A percentile compares a stretch with the other conserved stretches of the same genome.
phyloP scores from a whole-genome alignment of 768 basidiomycete species.

The Phanerodontia chrysosporium region DNA sequence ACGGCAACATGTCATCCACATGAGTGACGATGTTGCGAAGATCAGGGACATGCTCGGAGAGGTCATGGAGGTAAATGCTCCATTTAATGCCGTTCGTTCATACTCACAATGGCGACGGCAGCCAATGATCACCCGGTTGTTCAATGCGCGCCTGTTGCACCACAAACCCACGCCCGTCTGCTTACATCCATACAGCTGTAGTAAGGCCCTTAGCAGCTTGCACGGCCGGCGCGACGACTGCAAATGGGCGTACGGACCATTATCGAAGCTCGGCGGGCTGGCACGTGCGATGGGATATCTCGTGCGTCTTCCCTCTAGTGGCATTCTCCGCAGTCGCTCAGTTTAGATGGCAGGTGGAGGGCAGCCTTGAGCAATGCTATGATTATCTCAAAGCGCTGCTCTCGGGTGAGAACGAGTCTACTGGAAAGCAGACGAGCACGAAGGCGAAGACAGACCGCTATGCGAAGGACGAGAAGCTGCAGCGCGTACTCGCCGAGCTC shows the following conservation, averaged over 20 bases:
- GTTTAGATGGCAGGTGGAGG: constrained; percentile 60
- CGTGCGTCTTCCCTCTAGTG: constrained; percentile 38
- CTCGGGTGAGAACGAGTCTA: constrained; percentile 32
- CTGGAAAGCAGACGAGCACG: constrained; percentile 32
- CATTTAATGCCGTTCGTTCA: background rate
- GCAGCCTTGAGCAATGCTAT: constrained; percentile 66
- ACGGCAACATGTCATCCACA: constrained; percentile 72
- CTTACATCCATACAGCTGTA: constrained; percentile 64
- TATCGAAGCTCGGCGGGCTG: constrained; percentile 53
- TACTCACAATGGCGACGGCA: constrained; percentile 18
- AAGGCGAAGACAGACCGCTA: constrained; percentile 33
- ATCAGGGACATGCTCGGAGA: constrained; percentile 65
- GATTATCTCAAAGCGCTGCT: constrained; percentile 50
- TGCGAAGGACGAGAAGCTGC: constrained; percentile 51
- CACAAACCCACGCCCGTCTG: constrained; percentile 49
- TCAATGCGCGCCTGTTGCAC: constrained; percentile 38
- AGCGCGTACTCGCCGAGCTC: constrained; percentile 63
- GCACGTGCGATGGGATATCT: constrained; percentile 88
- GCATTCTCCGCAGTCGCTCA: background rate
- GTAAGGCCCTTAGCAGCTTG: constrained; percentile 38
- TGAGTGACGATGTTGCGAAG: constrained; percentile 61
- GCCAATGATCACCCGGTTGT: constrained; percentile 35
- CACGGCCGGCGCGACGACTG: constrained; percentile 24
- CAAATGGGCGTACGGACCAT: constrained; percentile 45
- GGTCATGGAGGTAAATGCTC: constrained; percentile 64